These are phyloP conservation scores for Strobilomyces dryophilus DNA, from an alignment of 768 basidiomycete species.

Conservation along the genomic window DNA sequence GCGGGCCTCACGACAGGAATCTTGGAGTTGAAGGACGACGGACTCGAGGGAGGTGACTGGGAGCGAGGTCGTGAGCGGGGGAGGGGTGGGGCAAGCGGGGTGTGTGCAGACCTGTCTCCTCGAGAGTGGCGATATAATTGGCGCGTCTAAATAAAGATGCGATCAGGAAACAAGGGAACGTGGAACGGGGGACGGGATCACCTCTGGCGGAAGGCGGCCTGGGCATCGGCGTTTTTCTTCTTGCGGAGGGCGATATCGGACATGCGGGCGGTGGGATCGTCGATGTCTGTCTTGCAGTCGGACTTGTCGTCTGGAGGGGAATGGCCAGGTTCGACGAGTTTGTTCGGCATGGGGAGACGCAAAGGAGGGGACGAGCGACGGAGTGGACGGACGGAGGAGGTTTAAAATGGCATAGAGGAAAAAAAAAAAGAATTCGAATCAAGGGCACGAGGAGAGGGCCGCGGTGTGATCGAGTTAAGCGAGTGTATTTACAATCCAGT, in stretches of 20 bases:
- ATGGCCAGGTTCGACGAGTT: slow-evolving; percentile 17
- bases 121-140: slow-evolving; percentile 84
- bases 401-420: slow-evolving; percentile 58
- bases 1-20: slow-evolving; percentile 68
- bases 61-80: slow-evolving; percentile 16
- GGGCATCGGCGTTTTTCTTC: slow-evolving; percentile 89
- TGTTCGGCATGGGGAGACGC: slow-evolving; percentile 28
- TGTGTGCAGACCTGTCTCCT: slow-evolving; percentile 59
- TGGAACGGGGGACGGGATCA: slow-evolving; percentile 10
- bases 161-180: slow-evolving; percentile 19
- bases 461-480: slow-evolving; percentile 38
- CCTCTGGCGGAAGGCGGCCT: slow-evolving; percentile 78
- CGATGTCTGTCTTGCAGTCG: slow-evolving; percentile 35
- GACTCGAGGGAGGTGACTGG: slow-evolving; percentile 78
- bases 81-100: not conserved
- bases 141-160: slow-evolving; percentile 44
- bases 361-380: slow-evolving; percentile 8
- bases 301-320: slow-evolving; percentile 35
- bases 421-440: slow-evolving; percentile 62
- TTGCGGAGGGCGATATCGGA: slow-evolving; percentile 72
- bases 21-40: slow-evolving; percentile 82
- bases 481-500: slow-evolving; percentile 36
- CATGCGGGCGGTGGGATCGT: slow-evolving; percentile 39
- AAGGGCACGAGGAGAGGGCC: slow-evolving; percentile 61
- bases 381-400: slow-evolving; percentile 25